Percentiles rank a stretch among this genome's conserved stretches.
Evolutionary conservation across 2,329 filamentous ascomycete species (phyloP).

Genomic region (Nemania abortiva): DNA sequence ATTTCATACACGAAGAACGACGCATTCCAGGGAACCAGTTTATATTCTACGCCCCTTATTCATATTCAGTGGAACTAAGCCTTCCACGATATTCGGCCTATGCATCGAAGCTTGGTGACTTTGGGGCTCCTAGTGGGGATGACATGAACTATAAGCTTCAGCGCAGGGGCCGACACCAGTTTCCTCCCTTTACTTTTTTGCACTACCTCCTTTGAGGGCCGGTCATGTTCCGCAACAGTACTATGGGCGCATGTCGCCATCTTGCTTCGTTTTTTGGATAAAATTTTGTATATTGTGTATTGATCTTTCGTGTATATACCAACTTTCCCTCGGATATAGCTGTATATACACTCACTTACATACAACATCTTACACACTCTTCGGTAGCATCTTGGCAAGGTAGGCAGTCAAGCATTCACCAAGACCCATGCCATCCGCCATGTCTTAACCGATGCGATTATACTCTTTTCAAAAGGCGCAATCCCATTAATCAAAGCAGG

Average conservation of each 20-base stretch:
- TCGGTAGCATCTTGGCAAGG: no score
- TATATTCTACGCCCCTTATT: constrained; percentile 39
- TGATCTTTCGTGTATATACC: constrained; percentile 18
- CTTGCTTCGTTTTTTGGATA: not conserved
- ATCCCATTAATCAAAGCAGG: no score
- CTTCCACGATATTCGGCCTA: not conserved
- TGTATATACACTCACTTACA: not conserved
- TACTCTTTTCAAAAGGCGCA: no score
- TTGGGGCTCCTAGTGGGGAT: not conserved
- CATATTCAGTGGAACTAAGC: constrained; percentile 39
- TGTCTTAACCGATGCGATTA: no score
- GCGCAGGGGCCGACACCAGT: not conserved
- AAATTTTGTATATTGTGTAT: not conserved
- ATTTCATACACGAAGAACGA: constrained; percentile 41
- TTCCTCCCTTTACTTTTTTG: not conserved
- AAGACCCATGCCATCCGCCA: no score
- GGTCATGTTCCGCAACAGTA: no score
- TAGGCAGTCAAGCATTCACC: no score
- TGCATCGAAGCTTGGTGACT: not conserved
- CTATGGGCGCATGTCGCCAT: not conserved
- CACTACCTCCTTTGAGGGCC: not conserved
- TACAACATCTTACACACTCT: not conserved
- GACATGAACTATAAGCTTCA: not conserved
- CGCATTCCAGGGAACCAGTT: not conserved
- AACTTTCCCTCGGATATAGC: constrained; percentile 6